These are phyloP conservation scores for Penicillium janthinellum DNA, from an alignment of 2,329 filamentous ascomycete species.

Conservation along the genomic window DNA sequence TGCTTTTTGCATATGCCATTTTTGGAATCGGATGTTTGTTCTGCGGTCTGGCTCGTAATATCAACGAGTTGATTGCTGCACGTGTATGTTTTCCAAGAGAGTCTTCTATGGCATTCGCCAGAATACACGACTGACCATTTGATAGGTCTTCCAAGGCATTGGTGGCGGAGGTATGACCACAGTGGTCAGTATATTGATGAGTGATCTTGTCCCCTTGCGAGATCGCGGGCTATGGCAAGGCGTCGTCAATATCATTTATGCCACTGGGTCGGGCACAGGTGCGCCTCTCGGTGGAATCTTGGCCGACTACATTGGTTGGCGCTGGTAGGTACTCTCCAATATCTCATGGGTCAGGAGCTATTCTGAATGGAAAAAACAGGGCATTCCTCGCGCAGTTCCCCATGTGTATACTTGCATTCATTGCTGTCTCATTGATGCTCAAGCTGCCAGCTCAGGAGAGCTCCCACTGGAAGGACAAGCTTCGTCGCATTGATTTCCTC, in stretches of 20 bases:
- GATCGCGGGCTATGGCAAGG: conserved; percentile 75
- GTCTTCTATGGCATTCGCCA: background rate
- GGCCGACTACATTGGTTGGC: conserved; percentile 74
- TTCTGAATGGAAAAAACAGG: conserved; percentile 44
- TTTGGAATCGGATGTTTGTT: conserved; percentile 52
- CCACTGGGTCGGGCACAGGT: conserved; percentile 67
- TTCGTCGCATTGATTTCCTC: conserved; percentile 71
- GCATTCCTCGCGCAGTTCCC: conserved; percentile 73
- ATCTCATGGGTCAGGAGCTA: background rate
- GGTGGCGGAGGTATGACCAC: conserved; percentile 73
- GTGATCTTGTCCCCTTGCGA: conserved; percentile 69
- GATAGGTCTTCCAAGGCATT: conserved; percentile 59
- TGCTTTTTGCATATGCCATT: conserved; percentile 54
- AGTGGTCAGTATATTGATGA: conserved; percentile 68
- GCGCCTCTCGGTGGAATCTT: conserved; percentile 71
- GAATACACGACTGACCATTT: conserved; percentile 10
- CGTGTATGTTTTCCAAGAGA: conserved; percentile 43
- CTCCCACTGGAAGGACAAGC: conserved; percentile 65
- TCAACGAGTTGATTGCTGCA: conserved; percentile 66
- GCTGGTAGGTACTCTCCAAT: conserved; percentile 57
- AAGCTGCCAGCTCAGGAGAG: conserved; percentile 61
- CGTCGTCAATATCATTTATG: conserved; percentile 71
- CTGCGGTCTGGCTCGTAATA: conserved; percentile 63
- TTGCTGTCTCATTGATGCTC: conserved; percentile 64
- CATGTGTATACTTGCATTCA: conserved; percentile 65